Base-by-base conservation (phyloP, 1,284 basidiomycete species). In the Vanrija humicola region DNA sequence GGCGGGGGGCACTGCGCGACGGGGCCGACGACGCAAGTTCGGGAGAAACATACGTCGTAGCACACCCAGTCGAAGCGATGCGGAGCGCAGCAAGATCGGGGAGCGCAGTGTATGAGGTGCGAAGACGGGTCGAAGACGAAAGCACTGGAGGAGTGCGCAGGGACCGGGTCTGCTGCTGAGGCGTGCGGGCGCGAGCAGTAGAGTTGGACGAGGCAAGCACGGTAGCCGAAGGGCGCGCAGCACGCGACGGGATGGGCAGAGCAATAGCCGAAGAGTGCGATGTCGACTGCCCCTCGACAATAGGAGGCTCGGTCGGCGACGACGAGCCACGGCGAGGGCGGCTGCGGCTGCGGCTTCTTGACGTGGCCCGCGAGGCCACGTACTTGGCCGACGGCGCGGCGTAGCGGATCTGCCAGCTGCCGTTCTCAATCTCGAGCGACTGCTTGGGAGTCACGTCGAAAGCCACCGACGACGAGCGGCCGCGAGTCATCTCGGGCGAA, bases 361-460 rank as follows among this genome's bases (percentile, higher is more conserved):
- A 50, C 14, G 34, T 2, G 14, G 34, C 34, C 1, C 34, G 34
- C 9, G 14, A 10, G 2, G 34, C 12, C 12, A 12, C 23, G 9
- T 42, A 34, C n/a, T 45, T 38, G 23, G 38, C 44, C 18, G 48
- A 38, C 14, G 34, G 34, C 34, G 40, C 19, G 7, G 40, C 9
- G 55, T 71, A 70, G 45, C 62, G 63, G 56, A 72, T 63, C 56
- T 66, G 64, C 72, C 72, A 73, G 21, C 62, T 56, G 12, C 67
- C 64, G 21, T 65, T 60, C 39, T 64, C 62, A 38, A 61, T 53
- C 46, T 70, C 66, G 23, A 74, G 59, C 18, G 61, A 64, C 59
- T 73, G 70, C 54, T 64, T 69, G 19, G 73, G 73, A 3, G 73
- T 74, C 49, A 44, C 57, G 43, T 67, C 66, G 19, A 48, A 26